Base-by-base conservation (phyloP, 1,139 yeast genomes). In the Candida glucosophila region DNA sequence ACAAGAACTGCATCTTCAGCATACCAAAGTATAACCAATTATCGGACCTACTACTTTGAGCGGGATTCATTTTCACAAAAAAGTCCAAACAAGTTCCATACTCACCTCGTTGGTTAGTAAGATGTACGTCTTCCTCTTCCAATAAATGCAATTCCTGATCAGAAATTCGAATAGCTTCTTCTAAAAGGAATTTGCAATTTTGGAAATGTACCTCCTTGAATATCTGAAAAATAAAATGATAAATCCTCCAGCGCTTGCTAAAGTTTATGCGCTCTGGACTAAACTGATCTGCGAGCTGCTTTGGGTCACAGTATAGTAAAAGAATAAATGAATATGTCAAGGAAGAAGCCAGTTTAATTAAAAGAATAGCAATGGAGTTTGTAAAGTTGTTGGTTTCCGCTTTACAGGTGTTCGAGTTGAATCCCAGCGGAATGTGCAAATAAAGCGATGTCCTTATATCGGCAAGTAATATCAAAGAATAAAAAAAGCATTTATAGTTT, bases 401-500 rank as follows among this genome's bases (percentile, higher is more conserved):
- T 15, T 27, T 26, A 12, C 24, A 27, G 7, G 22, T 31, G 27
- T 53, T 53, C 8, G 52, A 33, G 30, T 54, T 55, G 25, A 47
- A 47, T 0, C 56, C 55, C 1, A 60, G 54, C 22, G 47, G 56
- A 3, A 13, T n/a, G 14, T 27, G 27, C 2, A 21, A 22, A 25
- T 33, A 27, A 5, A 36, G 27, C 12, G 47, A 38, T n/a, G 37
- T 47, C 15, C 35, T 34, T 23, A 40, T 40, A 22, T 55, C 59
- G 13, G 43, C 36, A 8, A 52, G 29, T 30, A 55, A 33, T 7
- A 50, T 38, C 27, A 52, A 48, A 6, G 49, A 37, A 33, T 49
- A 52, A 13, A 45, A 32, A 22, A 51, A 48, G 11, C 40, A 26
- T 15, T 33, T 35, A 22, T 33, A 37, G 23, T 23, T 22, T 8